Base-by-base conservation (phyloP, 106 monocot species). In the Cymbidium sinense region DNA sequence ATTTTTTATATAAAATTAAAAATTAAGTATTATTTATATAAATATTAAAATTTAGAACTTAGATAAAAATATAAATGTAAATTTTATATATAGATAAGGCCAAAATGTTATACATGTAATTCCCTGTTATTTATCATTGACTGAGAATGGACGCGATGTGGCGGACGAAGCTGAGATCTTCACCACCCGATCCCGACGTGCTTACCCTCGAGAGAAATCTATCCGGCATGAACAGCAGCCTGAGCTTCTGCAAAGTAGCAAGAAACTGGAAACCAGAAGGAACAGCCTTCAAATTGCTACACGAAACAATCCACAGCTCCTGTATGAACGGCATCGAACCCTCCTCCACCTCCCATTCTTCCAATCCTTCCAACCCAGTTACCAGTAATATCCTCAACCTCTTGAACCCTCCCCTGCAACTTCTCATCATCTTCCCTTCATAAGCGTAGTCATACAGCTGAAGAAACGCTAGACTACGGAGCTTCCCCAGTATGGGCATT, bases 171-270 rank as follows among this genome's bases (percentile, higher is more conserved):
- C 33, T 3, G 69, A 77, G 77, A 77, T 82, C 82, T 30, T 82
- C 77, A 31, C 82, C 70, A 23, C 2, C 37, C 1, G 69, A 20
- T 12, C 43, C 4, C 21, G 61, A 15, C 61, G 41, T 41, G 41
- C 67, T 43, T 27, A 83, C 11, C 64, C 83, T 78, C 31, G n/a
- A 17, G 0, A 43, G 18, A 37, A 83, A 78, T 11, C 62, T 35
- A 27, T 74, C 64, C 44, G 83, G 83, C 83, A 83, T 83, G 31
- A 29, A n/a, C 44, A 83, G 78, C 43, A 83, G n/a, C 19, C 74
- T 78, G 37, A 83, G 29, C 55, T 31, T 72, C 47, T 78, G 51
- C 73, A 83, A 4, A 23, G 78, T 74, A 23, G 13, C 17, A 30
- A 83, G 78, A 55, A 73, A 83, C 61, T 77, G 18, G 31, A 83